Evolutionary conservation across 2,329 filamentous ascomycete genomes (phyloP), one percentile per base, ranked within the genome.

Genomic region (Pseudopyricularia cyperi): DNA sequence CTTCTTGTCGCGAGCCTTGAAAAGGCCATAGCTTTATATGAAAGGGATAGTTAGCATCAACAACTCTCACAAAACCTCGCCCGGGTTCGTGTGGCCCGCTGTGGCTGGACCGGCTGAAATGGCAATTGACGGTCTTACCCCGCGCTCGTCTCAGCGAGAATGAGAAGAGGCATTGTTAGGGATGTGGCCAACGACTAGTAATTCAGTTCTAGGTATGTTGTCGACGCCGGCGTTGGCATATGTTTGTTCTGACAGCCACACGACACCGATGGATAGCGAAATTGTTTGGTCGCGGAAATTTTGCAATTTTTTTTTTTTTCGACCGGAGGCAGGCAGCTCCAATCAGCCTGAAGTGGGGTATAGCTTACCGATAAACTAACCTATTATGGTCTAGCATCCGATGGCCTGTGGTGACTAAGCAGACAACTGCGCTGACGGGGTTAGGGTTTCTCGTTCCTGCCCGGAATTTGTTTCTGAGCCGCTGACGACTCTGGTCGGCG

Each of bases 1-100:
- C 77, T 97, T 97, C 82, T 96, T 97, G 79, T 97, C 91, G 69
- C 90, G 89, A 62, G 91, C 87, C 79, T 98, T 97, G 76, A 98
- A 89, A 68, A 98, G 82, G 70, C 90, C 93, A 75, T 97, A 97
- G 68, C 93, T 95, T 62, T 19, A 44, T n/a, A 42, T 24, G 39
- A 12, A 19, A 44, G 22, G 12, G n/a, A 17, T 51, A 58, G 64
- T 66, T 65, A 70, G 68, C 48, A 35, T 51, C 24, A 19, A 24
- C 15, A 19, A 44, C 12, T 12, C 30, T 35, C 30, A 48, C 28
- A 34, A 19, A 22, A 17, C 5, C 47, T 37, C 28, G 11, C 15
- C 39, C 12, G 24, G 17, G 17, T 22, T n/a, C 17, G 22, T 44
- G 22, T 11, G 22, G 22, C 19, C 39, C 15, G 8, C 19, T 24